phyloP scores from a whole-genome alignment of 257 asterid genomes.

The Solanum tarijense region DNA sequence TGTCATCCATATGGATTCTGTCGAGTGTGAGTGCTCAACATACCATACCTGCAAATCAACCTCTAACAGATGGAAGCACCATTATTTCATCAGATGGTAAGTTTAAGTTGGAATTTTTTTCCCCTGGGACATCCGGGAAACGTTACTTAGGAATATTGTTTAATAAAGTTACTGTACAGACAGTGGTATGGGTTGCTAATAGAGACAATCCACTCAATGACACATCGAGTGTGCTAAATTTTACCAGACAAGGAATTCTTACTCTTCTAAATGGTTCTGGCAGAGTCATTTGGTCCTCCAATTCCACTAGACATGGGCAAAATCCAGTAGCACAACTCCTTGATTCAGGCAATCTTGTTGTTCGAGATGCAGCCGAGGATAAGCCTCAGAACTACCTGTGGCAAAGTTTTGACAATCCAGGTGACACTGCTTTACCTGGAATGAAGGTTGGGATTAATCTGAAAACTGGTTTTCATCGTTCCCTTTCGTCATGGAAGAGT shows the following conservation, averaged over 20 bases:
- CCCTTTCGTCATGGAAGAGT: constrained; percentile 13
- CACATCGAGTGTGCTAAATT: constrained; percentile 4
- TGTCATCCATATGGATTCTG: background rate
- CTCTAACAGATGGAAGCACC: constrained; percentile 15
- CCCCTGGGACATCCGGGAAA: background rate
- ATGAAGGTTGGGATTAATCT: constrained; percentile 32
- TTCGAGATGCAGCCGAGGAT: background rate
- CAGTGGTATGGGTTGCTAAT: constrained; percentile 33
- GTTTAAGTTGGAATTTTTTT: constrained; percentile 21
- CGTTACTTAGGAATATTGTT: background rate
- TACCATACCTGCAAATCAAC: background rate
- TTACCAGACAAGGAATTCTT: constrained; percentile 13
- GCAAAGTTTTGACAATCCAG: constrained; percentile 21
- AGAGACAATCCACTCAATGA: constrained; percentile 12
- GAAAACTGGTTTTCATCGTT: constrained; percentile 3
- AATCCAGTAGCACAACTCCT: background rate
- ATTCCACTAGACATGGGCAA: background rate
- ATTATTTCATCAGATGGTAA: constrained; percentile 17
- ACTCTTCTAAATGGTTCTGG: background rate
- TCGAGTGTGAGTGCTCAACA: constrained; percentile 5
- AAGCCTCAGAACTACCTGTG: constrained; percentile 2
- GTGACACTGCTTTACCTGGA: constrained; percentile 20
- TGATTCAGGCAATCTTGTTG: background rate
- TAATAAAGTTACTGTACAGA: background rate
- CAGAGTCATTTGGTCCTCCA: constrained; percentile 20